Conservation (phyloP, 2,329 filamentous ascomycete species). For the Zopfia rhizophila region DNA sequence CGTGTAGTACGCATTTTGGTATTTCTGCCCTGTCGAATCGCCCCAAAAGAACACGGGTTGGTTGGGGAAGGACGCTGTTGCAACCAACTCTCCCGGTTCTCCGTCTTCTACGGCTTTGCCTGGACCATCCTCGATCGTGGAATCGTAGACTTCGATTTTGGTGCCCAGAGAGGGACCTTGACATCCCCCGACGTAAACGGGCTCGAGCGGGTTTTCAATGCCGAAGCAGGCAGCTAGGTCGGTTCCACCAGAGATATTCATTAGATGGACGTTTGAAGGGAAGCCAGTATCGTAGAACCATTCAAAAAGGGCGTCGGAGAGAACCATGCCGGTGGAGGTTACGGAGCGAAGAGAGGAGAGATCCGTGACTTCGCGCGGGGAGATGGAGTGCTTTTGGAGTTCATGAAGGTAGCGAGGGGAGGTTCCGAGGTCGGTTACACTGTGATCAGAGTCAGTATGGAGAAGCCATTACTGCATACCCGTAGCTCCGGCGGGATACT, state of each 20-base stretch:
- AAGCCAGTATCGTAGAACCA: constrained; percentile 83
- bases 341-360: constrained; percentile 71
- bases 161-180: constrained; percentile 65
- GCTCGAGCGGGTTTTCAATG: constrained; percentile 73
- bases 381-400: constrained; percentile 71
- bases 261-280: constrained; percentile 71
- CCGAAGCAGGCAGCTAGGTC: constrained; percentile 76
- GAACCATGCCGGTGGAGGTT: constrained; percentile 82
- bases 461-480: no score
- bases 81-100: constrained; percentile 79
- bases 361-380: constrained; percentile 71
- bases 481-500: no score
- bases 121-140: constrained; percentile 55
- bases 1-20: constrained; percentile 59
- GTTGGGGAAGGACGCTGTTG: constrained; percentile 77
- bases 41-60: constrained; percentile 68
- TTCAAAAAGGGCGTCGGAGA: constrained; percentile 79
- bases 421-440: constrained; percentile 77
- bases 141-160: constrained; percentile 70
- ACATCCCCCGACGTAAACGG: constrained; percentile 70
- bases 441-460: no score
- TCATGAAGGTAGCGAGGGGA: constrained; percentile 82
- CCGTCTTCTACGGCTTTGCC: constrained; percentile 68
- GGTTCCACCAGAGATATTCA: constrained; percentile 81
- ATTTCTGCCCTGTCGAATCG: constrained; percentile 53